Evolutionary conservation across 495 filamentous ascomycete genomes (phyloP).

Genomic region (Amniculicola lignicola): DNA sequence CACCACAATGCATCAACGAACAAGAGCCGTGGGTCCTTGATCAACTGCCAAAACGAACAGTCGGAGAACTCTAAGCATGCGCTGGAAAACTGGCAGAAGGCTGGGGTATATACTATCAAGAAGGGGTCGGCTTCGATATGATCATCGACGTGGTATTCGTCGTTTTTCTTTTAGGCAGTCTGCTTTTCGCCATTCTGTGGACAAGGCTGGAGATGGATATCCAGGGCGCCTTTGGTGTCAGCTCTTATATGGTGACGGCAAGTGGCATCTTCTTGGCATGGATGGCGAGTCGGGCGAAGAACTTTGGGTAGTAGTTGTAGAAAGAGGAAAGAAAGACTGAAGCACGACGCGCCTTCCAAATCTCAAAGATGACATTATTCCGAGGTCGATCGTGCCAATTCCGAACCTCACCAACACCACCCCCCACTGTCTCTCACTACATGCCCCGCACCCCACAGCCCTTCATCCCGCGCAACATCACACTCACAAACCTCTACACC

Average conservation of each 20-base stretch:
- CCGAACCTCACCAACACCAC: too few species aligned
- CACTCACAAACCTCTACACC: too few species aligned
- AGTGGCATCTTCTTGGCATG: neutral
- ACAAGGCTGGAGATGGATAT: neutral
- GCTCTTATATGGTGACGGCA: neutral
- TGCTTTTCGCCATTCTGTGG: constrained; percentile 14
- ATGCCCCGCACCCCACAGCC: too few species aligned
- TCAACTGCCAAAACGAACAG: constrained; percentile 9
- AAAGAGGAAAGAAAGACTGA: too few species aligned
- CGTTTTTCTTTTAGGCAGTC: constrained; percentile 1
- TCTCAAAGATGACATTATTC: too few species aligned
- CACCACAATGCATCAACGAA: constrained; percentile 7
- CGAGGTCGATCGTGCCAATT: too few species aligned
- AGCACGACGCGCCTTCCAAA: too few species aligned
- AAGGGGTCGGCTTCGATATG: constrained; percentile 1
- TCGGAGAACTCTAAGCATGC: neutral
- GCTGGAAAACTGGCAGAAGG: constrained; percentile 2
- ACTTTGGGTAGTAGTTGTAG: too few species aligned
- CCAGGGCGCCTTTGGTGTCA: constrained; percentile 15
- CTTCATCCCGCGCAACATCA: too few species aligned
- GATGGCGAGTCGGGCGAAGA: too few species aligned
- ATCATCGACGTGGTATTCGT: constrained; percentile 4
- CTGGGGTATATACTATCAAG: constrained; percentile 14
- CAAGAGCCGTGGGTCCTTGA: neutral
- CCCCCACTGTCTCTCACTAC: too few species aligned